phyloP scores from a whole-genome alignment of 83 land plant species.

The Diphasiastrum complanatum region DNA sequence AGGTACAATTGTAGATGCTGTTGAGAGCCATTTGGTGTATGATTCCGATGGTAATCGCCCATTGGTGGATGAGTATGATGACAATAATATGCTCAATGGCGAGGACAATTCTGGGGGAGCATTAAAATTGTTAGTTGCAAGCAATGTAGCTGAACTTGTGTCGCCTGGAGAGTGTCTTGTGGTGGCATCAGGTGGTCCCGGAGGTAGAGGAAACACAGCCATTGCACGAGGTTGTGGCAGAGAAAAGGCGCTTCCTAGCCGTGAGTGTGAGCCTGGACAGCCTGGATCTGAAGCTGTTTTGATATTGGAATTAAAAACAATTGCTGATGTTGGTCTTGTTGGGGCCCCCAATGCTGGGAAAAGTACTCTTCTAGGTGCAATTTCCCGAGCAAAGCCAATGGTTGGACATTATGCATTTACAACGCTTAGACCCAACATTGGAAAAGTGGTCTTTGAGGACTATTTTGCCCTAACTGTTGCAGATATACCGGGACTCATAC shows the following conservation, averaged over 20 bases:
- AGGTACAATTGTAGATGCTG: no score
- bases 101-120: no score
- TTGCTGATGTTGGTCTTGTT: constrained; percentile 94
- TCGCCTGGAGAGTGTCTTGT: constrained; percentile 6
- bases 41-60: no score
- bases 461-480: constrained; percentile 63
- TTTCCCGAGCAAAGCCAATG: constrained; percentile 79
- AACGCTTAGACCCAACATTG: constrained; percentile 84
- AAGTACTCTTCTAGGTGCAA: constrained; percentile 85
- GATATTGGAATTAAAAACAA: constrained; percentile 75
- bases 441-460: constrained; percentile 77
- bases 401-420: constrained; percentile 94
- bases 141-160: constrained; percentile 14
- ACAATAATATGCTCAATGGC: no score
- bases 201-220: constrained; percentile 15
- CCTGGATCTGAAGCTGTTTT: constrained; percentile 72
- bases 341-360: constrained; percentile 98
- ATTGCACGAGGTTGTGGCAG: not conserved
- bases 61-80: no score
- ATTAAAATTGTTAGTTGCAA: no score
- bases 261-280: constrained; percentile 43
- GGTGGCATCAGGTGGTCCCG: constrained; percentile 14
- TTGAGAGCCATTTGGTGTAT: no score
- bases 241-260: constrained; percentile 23
- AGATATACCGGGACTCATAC: constrained; percentile 90